Conservation (phyloP, 225 moss, liverwort and hornwort species). For the Lunularia cruciata region DNA sequence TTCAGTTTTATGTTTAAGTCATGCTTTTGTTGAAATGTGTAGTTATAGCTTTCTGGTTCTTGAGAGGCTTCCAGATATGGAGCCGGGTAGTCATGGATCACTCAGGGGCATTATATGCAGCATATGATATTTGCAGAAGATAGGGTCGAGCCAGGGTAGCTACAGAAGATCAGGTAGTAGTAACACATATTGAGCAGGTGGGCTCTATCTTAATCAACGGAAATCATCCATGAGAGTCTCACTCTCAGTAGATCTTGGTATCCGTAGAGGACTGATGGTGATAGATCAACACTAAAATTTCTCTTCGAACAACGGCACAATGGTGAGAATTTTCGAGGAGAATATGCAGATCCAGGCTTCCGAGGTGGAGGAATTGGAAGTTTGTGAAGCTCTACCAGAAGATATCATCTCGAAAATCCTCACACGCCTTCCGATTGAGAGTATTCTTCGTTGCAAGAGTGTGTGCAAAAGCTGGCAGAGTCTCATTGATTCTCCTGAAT, state of each 20-base stretch:
- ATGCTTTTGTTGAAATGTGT: no score
- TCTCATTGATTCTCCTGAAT: conserved; percentile 1
- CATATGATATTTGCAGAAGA: not conserved
- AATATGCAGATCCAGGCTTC: no score
- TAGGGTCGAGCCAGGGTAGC: not conserved
- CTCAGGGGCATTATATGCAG: not conserved
- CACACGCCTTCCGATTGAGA: not conserved
- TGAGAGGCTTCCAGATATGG: no score
- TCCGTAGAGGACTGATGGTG: not conserved
- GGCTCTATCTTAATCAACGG: not conserved
- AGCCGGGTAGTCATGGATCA: no score
- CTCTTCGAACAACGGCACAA: no score
- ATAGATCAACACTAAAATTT: no score
- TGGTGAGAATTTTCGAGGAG: no score
- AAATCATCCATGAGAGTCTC: not conserved
- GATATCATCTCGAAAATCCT: not conserved
- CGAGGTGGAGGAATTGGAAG: not conserved
- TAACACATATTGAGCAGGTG: not conserved
- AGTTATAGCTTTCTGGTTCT: conserved; percentile 1
- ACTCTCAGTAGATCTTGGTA: not conserved
- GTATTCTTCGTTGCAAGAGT: conserved; percentile 4
- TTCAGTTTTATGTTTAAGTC: not conserved
- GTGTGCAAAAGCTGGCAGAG: conserved; percentile 11
- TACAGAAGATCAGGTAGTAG: not conserved
- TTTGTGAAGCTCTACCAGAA: not conserved